Percentiles rank a stretch among this genome's conserved stretches.
Evolutionary conservation across 345 rosid genomes (phyloP).

Genomic region (Populus tremula): DNA sequence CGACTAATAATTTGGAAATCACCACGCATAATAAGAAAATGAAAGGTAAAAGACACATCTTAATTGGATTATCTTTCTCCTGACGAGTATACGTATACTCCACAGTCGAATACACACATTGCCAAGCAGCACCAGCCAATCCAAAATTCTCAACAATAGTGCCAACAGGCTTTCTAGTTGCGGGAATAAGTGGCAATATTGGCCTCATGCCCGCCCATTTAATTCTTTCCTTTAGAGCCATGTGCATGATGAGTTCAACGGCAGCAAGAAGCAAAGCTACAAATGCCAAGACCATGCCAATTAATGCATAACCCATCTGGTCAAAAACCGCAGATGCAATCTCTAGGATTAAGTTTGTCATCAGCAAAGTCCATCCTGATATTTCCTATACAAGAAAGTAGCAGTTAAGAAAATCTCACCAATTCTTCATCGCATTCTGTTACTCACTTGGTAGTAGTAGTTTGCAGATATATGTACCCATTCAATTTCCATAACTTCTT

Average conservation of each 20-base stretch:
- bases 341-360: neutral
- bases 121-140: too few species aligned
- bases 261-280: neutral
- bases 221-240: neutral
- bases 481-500: slow-evolving; percentile 21
- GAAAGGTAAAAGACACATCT: neutral
- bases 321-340: slow-evolving; percentile 3
- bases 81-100: too few species aligned
- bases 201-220: neutral
- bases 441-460: too few species aligned
- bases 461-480: too few species aligned
- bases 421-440: too few species aligned
- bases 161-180: neutral
- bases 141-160: neutral
- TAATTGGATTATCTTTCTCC: neutral
- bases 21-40: neutral
- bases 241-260: neutral
- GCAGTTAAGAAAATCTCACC: too few species aligned
- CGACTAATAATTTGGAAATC: too few species aligned
- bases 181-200: neutral
- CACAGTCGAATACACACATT: too few species aligned
- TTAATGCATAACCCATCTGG: neutral
- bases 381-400: neutral
- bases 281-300: neutral
- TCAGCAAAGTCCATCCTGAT: neutral